Conservation (phyloP, 768 basidiomycete genomes). For the Suillus sp. region DNA sequence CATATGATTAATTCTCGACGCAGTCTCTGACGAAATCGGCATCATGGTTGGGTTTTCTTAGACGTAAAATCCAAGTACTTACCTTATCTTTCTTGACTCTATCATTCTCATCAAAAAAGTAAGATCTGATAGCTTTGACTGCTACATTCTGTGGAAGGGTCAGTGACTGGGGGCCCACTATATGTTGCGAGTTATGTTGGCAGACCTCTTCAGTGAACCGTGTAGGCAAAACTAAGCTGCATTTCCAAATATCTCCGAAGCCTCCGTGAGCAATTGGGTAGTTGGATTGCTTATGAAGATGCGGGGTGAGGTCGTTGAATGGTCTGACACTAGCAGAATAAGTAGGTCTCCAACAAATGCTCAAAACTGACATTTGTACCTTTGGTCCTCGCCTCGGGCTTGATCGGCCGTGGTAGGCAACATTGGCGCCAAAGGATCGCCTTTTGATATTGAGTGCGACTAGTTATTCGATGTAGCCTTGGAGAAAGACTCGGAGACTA, state of each 20-base stretch:
- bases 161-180: background rate
- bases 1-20: conserved; percentile 26
- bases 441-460: background rate
- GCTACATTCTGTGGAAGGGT: background rate
- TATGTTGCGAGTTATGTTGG: background rate
- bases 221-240: background rate
- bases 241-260: conserved; percentile 15
- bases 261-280: conserved; percentile 13
- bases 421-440: background rate
- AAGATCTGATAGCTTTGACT: conserved; percentile 13
- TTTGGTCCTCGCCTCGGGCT: background rate
- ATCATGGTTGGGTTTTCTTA: background rate
- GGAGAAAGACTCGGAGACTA: background rate
- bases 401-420: no score
- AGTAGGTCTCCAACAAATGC: background rate
- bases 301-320: conserved; percentile 8
- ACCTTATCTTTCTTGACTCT: conserved; percentile 9
- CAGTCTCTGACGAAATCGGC: conserved; percentile 16
- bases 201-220: background rate
- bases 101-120: conserved; percentile 7
- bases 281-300: background rate
- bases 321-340: background rate
- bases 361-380: background rate
- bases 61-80: background rate
- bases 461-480: background rate